phyloP scores from a whole-genome alignment of 495 filamentous ascomycete genomes.

The Penicillium fimorum region DNA sequence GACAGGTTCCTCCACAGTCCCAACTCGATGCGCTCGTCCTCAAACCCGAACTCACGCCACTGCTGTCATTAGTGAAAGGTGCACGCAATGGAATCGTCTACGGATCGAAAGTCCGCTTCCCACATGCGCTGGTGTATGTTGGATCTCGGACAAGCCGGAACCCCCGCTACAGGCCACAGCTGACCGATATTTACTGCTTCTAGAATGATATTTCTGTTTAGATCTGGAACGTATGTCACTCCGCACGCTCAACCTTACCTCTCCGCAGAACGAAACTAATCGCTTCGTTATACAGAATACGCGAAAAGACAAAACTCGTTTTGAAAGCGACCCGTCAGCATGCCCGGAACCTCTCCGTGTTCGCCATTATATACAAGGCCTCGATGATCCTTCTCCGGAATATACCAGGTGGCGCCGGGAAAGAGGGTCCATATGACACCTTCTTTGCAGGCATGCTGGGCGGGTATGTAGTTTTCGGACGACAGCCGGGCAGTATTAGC shows the following conservation, averaged over 20 bases:
- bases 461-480: slow-evolving; percentile 90
- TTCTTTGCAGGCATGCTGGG: slow-evolving; percentile 90
- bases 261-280: slow-evolving; percentile 12
- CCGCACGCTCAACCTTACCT: slow-evolving; percentile 9
- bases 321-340: slow-evolving; percentile 85
- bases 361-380: slow-evolving; percentile 85
- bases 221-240: slow-evolving; percentile 71
- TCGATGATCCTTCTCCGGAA: slow-evolving; percentile 69
- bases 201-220: slow-evolving; percentile 94
- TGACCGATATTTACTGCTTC: slow-evolving; percentile 11
- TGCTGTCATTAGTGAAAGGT: slow-evolving; percentile 81
- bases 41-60: slow-evolving; percentile 76
- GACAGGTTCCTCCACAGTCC: slow-evolving; percentile 21
- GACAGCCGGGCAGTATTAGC: slow-evolving; percentile 77
- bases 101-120: slow-evolving; percentile 96
- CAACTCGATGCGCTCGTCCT: slow-evolving; percentile 68
- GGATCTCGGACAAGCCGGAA: background rate
- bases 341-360: slow-evolving; percentile 86
- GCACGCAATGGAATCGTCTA: slow-evolving; percentile 97
- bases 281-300: slow-evolving; percentile 50
- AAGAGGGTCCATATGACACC: slow-evolving; percentile 69
- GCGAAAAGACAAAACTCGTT: slow-evolving; percentile 74
- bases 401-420: slow-evolving; percentile 56
- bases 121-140: slow-evolving; percentile 87
- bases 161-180: background rate